Evolutionary conservation across 2,329 filamentous ascomycete genomes (phyloP).

Genomic region (Daldinia eschscholtzii): DNA sequence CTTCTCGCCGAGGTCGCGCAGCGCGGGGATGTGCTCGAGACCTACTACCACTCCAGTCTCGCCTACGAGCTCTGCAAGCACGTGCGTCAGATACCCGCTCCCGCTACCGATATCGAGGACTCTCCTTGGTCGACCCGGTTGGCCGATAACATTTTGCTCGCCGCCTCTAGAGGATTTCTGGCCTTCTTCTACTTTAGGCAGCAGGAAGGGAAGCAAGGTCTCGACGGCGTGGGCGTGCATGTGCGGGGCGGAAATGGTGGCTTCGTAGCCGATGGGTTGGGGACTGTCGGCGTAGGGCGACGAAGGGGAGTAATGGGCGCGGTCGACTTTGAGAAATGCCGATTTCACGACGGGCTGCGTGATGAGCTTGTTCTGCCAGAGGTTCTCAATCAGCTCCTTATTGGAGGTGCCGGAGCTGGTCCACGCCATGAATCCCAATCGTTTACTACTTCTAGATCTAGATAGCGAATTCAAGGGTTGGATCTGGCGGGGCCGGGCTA

Average conservation of each 20-base stretch:
- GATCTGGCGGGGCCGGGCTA: not conserved
- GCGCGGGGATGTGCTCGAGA: conserved; percentile 77
- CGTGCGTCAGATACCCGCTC: conserved; percentile 87
- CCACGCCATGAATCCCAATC: conserved; percentile 80
- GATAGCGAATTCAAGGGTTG: not conserved
- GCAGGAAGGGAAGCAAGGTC: conserved; percentile 61
- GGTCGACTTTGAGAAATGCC: conserved; percentile 89
- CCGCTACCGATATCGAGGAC: conserved; percentile 82
- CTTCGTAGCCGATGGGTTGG: conserved; percentile 66
- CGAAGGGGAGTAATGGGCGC: conserved; percentile 82
- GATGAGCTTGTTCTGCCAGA: conserved; percentile 79
- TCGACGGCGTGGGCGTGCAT: conserved; percentile 70
- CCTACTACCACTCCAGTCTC: conserved; percentile 70
- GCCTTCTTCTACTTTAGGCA: not conserved
- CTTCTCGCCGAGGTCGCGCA: conserved; percentile 70
- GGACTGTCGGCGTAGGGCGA: conserved; percentile 75
- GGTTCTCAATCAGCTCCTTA: conserved; percentile 79
- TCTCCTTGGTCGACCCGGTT: conserved; percentile 56
- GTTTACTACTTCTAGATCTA: not conserved
- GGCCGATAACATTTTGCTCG: conserved; percentile 26
- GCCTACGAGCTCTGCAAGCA: conserved; percentile 82
- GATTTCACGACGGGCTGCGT: conserved; percentile 76
- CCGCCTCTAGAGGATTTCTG: conserved; percentile 1
- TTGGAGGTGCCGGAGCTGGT: conserved; percentile 83
- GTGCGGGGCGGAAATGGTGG: conserved; percentile 71